Evolutionary conservation across 371 early-diverging fungal genomes (phyloP).

Genomic region (Syncephalis plumigaleata): DNA sequence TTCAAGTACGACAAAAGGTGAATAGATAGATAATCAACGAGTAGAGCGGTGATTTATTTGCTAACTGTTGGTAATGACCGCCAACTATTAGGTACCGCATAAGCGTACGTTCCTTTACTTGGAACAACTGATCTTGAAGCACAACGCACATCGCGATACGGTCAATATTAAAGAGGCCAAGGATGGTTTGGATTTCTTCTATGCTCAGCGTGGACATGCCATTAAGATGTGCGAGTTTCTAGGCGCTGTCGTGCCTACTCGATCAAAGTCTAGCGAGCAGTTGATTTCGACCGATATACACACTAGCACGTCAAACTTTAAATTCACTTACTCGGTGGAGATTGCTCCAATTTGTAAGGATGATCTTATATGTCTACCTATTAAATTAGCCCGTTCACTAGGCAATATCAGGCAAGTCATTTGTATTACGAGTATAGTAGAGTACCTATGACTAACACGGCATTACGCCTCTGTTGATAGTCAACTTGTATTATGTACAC

Average conservation of each 20-base stretch:
- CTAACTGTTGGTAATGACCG: background rate
- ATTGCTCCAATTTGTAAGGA: conserved; percentile 96
- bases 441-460: no score
- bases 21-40: conserved; percentile 10
- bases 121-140: conserved; percentile 97
- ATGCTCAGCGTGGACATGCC: conserved; percentile 78
- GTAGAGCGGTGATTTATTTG: background rate
- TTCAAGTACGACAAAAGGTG: conserved; percentile 98
- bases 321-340: conserved; percentile 93
- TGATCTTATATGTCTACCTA: conserved; percentile 85
- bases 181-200: conserved; percentile 99
- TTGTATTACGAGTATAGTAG: background rate
- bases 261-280: conserved; percentile 84
- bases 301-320: conserved; percentile 83
- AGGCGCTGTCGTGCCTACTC: conserved; percentile 60
- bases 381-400: conserved; percentile 63
- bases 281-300: conserved; percentile 95
- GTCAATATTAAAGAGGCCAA: conserved; percentile 94
- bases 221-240: conserved; percentile 95
- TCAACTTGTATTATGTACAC: conserved; percentile 65
- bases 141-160: conserved; percentile 91
- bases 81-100: conserved; percentile 26
- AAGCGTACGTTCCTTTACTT: conserved; percentile 96
- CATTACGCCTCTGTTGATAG: no score
- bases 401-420: conserved; percentile 43